These are phyloP conservation scores for Schwanniomyces etchellsii DNA, from an alignment of 1,139 yeast genomes.

Conservation along the genomic window DNA sequence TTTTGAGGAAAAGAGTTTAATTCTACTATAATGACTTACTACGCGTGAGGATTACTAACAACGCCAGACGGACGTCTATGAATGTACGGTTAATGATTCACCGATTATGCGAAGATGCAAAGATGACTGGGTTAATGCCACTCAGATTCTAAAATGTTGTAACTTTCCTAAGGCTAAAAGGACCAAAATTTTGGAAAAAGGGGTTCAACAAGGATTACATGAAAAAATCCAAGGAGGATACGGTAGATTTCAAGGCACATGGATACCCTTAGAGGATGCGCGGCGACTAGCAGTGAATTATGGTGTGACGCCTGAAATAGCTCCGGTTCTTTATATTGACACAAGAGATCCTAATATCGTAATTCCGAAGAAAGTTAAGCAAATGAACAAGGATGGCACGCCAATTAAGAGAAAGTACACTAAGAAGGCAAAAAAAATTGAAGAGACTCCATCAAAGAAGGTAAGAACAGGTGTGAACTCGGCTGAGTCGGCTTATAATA, in stretches of 20 bases:
- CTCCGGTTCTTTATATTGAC: slow-evolving; percentile 48
- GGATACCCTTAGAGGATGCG: slow-evolving; percentile 79
- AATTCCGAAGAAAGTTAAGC: slow-evolving; percentile 44
- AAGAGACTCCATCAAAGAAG: slow-evolving; percentile 36
- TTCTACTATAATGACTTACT: too few species aligned
- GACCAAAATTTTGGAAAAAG: slow-evolving; percentile 86
- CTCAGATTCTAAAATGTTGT: slow-evolving; percentile 91
- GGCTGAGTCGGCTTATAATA: slow-evolving; percentile 2
- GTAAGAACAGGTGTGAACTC: slow-evolving; percentile 17
- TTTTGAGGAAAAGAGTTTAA: too few species aligned
- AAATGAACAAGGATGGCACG: slow-evolving; percentile 35
- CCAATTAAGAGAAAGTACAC: slow-evolving; percentile 41
- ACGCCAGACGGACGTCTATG: slow-evolving; percentile 64
- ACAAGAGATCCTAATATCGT: slow-evolving; percentile 43
- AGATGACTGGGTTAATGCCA: slow-evolving; percentile 98
- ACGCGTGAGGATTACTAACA: slow-evolving; percentile 11
- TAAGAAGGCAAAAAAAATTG: slow-evolving; percentile 31
- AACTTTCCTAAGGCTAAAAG: slow-evolving; percentile 92
- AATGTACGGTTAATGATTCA: slow-evolving; percentile 71
- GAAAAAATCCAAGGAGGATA: slow-evolving; percentile 97
- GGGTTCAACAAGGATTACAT: slow-evolving; percentile 79
- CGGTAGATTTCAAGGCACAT: slow-evolving; percentile 95
- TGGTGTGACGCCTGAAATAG: slow-evolving; percentile 49
- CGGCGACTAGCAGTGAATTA: slow-evolving; percentile 48
- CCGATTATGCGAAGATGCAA: slow-evolving; percentile 89